These are phyloP conservation scores for Aspergillus ochraceus DNA, from an alignment of 2,329 filamentous ascomycete species.

Conservation along the genomic window DNA sequence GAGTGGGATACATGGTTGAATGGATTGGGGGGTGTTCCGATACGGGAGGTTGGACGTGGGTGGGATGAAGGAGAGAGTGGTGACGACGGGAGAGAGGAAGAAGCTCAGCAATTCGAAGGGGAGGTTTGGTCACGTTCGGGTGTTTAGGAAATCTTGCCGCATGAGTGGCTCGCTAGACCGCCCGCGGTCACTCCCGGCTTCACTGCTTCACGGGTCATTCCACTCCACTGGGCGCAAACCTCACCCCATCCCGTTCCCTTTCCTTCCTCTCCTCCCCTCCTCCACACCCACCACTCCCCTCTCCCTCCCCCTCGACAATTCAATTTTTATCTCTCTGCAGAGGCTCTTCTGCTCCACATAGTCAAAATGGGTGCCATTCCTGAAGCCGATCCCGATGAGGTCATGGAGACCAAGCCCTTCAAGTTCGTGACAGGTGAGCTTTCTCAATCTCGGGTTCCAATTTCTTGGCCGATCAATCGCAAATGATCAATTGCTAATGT, in stretches of 20 bases:
- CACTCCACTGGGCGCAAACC: constrained; percentile 32
- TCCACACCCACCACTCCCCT: constrained; percentile 4
- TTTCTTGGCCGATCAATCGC: constrained; percentile 24
- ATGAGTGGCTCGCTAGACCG: constrained; percentile 40
- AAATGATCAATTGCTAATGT: constrained; percentile 44
- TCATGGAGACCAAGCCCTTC: constrained; percentile 97
- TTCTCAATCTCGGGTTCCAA: constrained; percentile 10
- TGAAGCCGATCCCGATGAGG: constrained; percentile 65
- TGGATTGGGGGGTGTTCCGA: constrained; percentile 18
- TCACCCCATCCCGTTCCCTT: constrained; percentile 26
- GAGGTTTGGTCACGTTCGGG: constrained; percentile 30
- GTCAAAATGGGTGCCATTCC: constrained; percentile 80
- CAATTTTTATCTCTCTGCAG: constrained; percentile 12
- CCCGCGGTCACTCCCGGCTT: constrained; percentile 40
- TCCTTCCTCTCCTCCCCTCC: constrained; percentile 21
- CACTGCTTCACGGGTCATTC: constrained; percentile 34
- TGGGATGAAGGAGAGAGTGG: constrained; percentile 18
- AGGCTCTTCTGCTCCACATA: constrained; percentile 19
- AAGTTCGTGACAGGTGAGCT: constrained; percentile 98
- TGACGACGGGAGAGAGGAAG: constrained; percentile 21
- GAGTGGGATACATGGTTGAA: constrained; percentile 65
- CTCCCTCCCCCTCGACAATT: constrained; percentile 18
- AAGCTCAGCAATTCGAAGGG: constrained; percentile 14
- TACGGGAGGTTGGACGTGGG: constrained; percentile 17
- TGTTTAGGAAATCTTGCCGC: constrained; percentile 37